Conservation (phyloP, 2,329 filamentous ascomycete species). For the Blastomyces parvus region DNA sequence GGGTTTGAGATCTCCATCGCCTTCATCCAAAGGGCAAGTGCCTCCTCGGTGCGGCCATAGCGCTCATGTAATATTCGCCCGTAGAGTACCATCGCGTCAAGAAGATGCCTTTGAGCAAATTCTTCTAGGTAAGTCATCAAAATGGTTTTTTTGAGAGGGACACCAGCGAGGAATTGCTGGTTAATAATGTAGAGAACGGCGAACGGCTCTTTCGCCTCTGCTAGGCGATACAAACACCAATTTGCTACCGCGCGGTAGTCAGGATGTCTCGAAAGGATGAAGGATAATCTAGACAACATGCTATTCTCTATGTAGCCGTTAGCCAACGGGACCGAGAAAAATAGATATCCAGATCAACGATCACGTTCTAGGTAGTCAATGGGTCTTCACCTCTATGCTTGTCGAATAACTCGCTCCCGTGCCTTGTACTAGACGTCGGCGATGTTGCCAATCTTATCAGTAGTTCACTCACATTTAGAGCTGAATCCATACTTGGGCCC, state of each 20-base stretch:
- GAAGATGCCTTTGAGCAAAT: constrained; percentile 7
- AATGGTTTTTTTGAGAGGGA: background rate
- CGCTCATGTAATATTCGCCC: constrained; percentile 10
- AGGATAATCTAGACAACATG: background rate
- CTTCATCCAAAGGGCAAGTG: constrained; percentile 9
- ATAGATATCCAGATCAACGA: background rate
- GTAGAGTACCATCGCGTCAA: constrained; percentile 12
- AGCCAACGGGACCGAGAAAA: background rate
- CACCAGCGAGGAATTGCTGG: background rate
- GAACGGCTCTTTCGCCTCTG: constrained; percentile 1
- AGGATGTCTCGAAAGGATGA: constrained; percentile 2
- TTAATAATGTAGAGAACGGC: constrained; percentile 1
- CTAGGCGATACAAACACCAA: constrained; percentile 3
- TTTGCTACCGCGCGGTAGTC: constrained; percentile 1
- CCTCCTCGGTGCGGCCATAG: constrained; percentile 8
- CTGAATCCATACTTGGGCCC: background rate
- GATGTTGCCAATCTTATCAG: background rate
- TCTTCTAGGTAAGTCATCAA: constrained; percentile 8
- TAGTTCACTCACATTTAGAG: background rate
- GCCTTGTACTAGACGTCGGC: background rate
- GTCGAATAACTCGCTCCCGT: background rate
- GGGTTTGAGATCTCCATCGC: constrained; percentile 12
- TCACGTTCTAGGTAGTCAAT: background rate
- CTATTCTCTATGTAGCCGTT: background rate
- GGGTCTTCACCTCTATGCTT: background rate